Conservation (phyloP, 139 green algal species). For the Auxenochlorella pyrenoidosa region DNA sequence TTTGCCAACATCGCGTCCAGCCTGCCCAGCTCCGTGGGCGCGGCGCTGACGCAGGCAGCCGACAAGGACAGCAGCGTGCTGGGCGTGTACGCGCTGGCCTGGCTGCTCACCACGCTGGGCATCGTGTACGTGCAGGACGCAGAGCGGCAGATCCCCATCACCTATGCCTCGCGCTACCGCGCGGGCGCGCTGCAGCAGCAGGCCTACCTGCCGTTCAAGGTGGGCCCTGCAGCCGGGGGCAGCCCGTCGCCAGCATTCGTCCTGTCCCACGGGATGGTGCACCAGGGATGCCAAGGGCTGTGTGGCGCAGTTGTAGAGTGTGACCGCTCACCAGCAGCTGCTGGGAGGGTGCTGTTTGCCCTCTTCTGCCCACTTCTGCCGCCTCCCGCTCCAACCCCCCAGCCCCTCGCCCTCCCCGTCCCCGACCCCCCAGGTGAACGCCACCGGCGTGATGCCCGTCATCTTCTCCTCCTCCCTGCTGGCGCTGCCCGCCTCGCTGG, state of each 20-base stretch:
- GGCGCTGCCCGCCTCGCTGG: slow-evolving; percentile 84
- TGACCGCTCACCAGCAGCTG: too few species aligned
- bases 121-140: slow-evolving; percentile 99
- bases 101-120: slow-evolving; percentile 93
- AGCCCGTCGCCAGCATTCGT: too few species aligned
- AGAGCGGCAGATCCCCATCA: slow-evolving; percentile 98
- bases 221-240: slow-evolving; percentile 44
- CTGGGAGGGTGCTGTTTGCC: too few species aligned
- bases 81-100: slow-evolving; percentile 82
- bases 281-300: too few species aligned
- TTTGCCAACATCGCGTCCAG: slow-evolving; percentile 96
- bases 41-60: slow-evolving; percentile 60
- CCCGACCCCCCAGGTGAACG: slow-evolving; percentile 69
- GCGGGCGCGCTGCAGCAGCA: slow-evolving; percentile 75
- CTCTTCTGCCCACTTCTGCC: too few species aligned
- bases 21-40: slow-evolving; percentile 84
- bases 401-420: background rate
- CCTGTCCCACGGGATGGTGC: too few species aligned
- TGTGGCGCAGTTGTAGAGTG: too few species aligned
- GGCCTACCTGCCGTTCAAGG: slow-evolving; percentile 99
- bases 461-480: slow-evolving; percentile 98
- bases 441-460: slow-evolving; percentile 97
- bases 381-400: background rate
- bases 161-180: slow-evolving; percentile 88
- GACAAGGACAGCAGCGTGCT: slow-evolving; percentile 61